A percentile compares a stretch with the other conserved stretches of the same genome.
phyloP scores from a whole-genome alignment of 2,329 filamentous ascomycete species.

The Davidsoniella eucalypti region DNA sequence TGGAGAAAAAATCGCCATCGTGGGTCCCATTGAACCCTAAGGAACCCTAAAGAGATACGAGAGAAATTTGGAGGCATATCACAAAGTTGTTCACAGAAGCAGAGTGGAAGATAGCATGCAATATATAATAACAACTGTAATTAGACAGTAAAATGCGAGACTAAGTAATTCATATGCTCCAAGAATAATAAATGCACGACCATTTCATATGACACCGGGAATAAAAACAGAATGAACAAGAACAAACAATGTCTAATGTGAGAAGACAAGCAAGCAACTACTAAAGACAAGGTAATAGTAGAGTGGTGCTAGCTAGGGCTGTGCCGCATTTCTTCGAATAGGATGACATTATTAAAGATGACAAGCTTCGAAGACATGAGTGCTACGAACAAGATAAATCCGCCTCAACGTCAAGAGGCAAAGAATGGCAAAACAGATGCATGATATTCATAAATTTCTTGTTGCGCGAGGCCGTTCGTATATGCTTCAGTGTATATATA shows the following conservation, averaged over 20 bases:
- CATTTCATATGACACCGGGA: not conserved
- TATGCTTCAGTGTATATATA: not conserved
- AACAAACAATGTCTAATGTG: conserved; percentile 2
- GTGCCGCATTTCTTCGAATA: not conserved
- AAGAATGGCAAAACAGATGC: not conserved
- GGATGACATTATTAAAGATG: not conserved
- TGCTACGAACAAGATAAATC: too few relatives aligned
- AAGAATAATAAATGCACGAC: not conserved
- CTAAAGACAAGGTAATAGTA: not conserved
- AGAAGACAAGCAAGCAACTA: not conserved
- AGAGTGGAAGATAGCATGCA: too few relatives aligned
- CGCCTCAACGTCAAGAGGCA: not conserved
- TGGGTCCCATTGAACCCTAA: too few relatives aligned
- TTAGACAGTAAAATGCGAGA: too few relatives aligned
- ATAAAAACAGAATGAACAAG: not conserved
- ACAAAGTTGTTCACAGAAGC: too few relatives aligned
- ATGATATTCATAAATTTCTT: not conserved
- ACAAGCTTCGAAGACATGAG: not conserved
- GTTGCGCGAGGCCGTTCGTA: not conserved
- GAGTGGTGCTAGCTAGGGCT: not conserved
- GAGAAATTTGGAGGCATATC: too few relatives aligned
- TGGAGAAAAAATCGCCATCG: too few relatives aligned
- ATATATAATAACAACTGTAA: too few relatives aligned
- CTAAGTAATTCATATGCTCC: too few relatives aligned
- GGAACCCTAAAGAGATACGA: too few relatives aligned